A percentile compares a stretch with the other conserved stretches of the same genome.
These are phyloP conservation scores for Penicillium sp. DNA, from an alignment of 2,329 filamentous ascomycete genomes.

Conservation along the genomic window DNA sequence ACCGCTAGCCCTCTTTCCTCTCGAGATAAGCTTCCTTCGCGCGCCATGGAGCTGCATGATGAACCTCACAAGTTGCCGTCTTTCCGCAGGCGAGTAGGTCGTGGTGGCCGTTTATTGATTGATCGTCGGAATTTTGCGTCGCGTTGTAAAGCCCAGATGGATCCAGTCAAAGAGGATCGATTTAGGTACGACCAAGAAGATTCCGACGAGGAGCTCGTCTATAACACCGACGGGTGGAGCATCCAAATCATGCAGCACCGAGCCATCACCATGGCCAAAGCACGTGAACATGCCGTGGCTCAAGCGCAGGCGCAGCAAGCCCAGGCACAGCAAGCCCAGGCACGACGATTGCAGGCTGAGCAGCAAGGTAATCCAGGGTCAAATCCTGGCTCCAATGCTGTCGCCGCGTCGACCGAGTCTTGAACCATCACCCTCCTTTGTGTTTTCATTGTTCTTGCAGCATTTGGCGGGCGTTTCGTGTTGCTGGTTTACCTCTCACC, in stretches of 20 bases:
- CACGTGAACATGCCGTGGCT: conserved; percentile 39
- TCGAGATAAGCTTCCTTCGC: conserved; percentile 37
- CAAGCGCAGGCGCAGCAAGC: conserved; percentile 41
- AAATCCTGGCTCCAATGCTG: conserved; percentile 28
- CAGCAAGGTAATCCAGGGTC: conserved; percentile 25
- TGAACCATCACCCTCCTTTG: conserved; percentile 23
- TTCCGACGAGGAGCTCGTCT: conserved; percentile 67
- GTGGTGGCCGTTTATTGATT: conserved; percentile 78
- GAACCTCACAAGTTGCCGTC: conserved; percentile 51
- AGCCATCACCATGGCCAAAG: conserved; percentile 45
- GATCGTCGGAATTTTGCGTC: conserved; percentile 68
- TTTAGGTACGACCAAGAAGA: conserved; percentile 88
- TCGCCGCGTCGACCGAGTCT: conserved; percentile 27
- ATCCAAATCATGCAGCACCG: conserved; percentile 54
- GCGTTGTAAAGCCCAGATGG: conserved; percentile 44
- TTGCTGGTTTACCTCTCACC: conserved; percentile 18
- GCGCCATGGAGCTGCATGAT: conserved; percentile 42
- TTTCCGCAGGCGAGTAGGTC: conserved; percentile 77
- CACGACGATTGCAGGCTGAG: conserved; percentile 37
- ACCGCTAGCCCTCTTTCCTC: conserved; percentile 28
- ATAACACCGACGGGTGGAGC: conserved; percentile 66
- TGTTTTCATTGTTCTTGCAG: conserved; percentile 18
- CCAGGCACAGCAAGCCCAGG: conserved; percentile 37
- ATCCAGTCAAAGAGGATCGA: conserved; percentile 55
- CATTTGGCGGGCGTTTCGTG: conserved; percentile 35